Evolutionary conservation across 2,329 filamentous ascomycete genomes (phyloP), one percentile per base, ranked within the genome.

Genomic region (Basipetospora chlamydospora): DNA sequence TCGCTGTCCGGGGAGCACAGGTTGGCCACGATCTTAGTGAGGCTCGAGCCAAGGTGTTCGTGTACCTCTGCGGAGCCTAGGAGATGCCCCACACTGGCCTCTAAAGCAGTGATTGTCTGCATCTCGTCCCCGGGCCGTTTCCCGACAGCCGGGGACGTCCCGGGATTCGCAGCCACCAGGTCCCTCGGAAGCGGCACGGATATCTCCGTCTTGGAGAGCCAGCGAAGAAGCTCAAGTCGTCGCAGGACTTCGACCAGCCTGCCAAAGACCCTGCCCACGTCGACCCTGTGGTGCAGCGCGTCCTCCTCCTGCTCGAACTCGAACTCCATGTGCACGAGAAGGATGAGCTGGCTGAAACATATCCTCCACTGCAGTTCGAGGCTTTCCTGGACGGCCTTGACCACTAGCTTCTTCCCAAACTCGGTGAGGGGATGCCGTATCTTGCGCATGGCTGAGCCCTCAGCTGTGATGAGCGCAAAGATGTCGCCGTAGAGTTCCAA

Each of bases 251-350:
- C 61, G 23, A 90, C 63, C 5, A 95, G 65, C 32, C 72, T 67
- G 48, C 73, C 60, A 57, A 80, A 88, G 25, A 88, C 73, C 1
- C 63, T 60, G 34, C 80, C 73, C 40, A 90, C 78, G 20, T 78
- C 71, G 7, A 82, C 61, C 15, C 66, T 59, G 26, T 65, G 57
- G 44, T 71, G 68, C 23, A 76, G 62, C 2, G 73, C 73, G 12
- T 81, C 72, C 28, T 84, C 76, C 28, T 79, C 75, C 44, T 77
- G 72, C 40, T 87, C 80, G 37, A 83, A 71, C 50, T 90, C 84
- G 26, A 77, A 78, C 52, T 90, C 80, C 67, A 96, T 80, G 54
- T 95, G 86, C 8, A 90, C 70, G 12, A 93, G 66, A 6, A 98
- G 67, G 3, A 90, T 68, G 3, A 96, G 62, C 40, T 96, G 72